Evolutionary conservation across 2,329 filamentous ascomycete species (phyloP).

Genomic region (Clonostachys solani): DNA sequence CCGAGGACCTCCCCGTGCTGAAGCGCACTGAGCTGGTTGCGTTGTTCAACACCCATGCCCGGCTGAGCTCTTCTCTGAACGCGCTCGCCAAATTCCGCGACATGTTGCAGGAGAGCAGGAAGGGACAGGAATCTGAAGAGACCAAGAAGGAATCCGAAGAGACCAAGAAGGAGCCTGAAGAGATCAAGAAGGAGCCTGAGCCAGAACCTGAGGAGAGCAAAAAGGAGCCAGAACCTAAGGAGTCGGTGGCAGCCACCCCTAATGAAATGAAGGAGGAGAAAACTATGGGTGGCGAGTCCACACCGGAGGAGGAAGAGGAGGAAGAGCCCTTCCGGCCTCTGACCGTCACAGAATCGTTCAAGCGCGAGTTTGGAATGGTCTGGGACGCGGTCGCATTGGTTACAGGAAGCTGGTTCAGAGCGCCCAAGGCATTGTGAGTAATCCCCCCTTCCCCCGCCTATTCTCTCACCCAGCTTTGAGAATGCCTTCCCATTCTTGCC

Average conservation of each 20-base stretch:
- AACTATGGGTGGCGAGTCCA: too few species aligned
- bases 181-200: too few species aligned
- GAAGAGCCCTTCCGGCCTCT: background rate
- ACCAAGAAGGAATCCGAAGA: background rate
- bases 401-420: conserved; percentile 61
- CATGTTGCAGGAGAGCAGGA: conserved; percentile 30
- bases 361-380: conserved; percentile 60
- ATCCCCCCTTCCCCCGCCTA: background rate
- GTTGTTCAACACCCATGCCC: conserved; percentile 88
- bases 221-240: too few species aligned
- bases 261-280: too few species aligned
- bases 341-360: conserved; percentile 51
- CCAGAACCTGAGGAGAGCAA: too few species aligned
- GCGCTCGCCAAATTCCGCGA: conserved; percentile 68
- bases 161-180: too few species aligned
- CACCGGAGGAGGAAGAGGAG: background rate
- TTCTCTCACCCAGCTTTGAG: background rate
- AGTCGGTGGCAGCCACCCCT: too few species aligned
- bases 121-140: background rate
- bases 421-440: conserved; percentile 69
- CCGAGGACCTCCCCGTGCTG: conserved; percentile 62
- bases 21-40: conserved; percentile 91
- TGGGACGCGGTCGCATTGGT: conserved; percentile 62
- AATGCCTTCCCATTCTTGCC: background rate
- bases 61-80: conserved; percentile 75